Evolutionary conservation across 129 eudicot species (phyloP).

Genomic region (carrot (Daucus carota)): DH1_v3.0 NC_030382.2:34245001-34245500

Average conservation of each 20-base stretch:
- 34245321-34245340: neutral
- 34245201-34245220: constrained; percentile 62
- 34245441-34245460: neutral
- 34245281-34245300: neutral
- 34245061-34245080: neutral
- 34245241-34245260: neutral
- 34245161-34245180: constrained; percentile 73
- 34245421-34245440: neutral
- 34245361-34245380: neutral
- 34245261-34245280: neutral
- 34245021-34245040: neutral
- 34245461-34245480: neutral
- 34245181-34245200: constrained; percentile 40
- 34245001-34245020: neutral
- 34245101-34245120: neutral
- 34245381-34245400: neutral
- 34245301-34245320: neutral
- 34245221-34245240: constrained; percentile 1
- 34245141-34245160: constrained; percentile 69
- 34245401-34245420: neutral
- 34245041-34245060: neutral
- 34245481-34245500: neutral
- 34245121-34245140: constrained; percentile 4
- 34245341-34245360: neutral
- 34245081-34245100: neutral